Evolutionary conservation across 169 alveolate genomes (phyloP).

Genomic region (Eimeria zaria): DNA sequence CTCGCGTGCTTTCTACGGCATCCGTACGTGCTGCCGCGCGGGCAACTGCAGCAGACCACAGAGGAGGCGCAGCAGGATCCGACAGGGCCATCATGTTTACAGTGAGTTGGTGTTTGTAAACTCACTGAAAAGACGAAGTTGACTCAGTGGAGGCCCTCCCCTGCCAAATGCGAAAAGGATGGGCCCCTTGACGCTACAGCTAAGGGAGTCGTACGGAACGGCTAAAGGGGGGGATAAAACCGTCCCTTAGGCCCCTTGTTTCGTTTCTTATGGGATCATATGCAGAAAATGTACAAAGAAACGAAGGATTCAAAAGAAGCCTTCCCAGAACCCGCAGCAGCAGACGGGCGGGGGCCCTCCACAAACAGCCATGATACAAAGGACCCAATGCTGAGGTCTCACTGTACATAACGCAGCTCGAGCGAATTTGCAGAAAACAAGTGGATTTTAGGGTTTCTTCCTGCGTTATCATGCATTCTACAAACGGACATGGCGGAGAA

Average conservation of each 20-base stretch:
- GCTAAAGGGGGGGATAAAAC: not conserved
- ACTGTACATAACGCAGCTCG: not conserved
- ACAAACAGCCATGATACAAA: not conserved
- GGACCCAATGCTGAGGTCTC: not conserved
- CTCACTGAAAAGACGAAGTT: not conserved
- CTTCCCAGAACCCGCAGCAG: not conserved
- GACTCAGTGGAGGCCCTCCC: not conserved
- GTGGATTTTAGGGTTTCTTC: not conserved
- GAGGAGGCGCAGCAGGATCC: conserved; percentile 23
- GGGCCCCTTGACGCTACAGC: conserved; percentile 6
- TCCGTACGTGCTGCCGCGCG: not conserved
- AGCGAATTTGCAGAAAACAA: not conserved
- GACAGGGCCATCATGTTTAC: conserved; percentile 25
- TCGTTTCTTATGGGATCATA: not conserved
- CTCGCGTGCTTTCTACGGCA: conserved; percentile 6
- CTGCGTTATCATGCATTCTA: not conserved
- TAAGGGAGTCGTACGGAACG: not conserved
- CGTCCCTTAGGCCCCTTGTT: not conserved
- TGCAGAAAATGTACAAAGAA: not conserved
- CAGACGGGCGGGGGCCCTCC: not conserved
- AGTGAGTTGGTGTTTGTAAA: not conserved
- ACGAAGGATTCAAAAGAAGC: not conserved
- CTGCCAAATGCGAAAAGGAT: not conserved
- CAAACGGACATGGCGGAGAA: not conserved
- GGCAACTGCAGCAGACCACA: not conserved